Conservation (phyloP, 208 protist species). For the Trypanosoma scelopori region DNA sequence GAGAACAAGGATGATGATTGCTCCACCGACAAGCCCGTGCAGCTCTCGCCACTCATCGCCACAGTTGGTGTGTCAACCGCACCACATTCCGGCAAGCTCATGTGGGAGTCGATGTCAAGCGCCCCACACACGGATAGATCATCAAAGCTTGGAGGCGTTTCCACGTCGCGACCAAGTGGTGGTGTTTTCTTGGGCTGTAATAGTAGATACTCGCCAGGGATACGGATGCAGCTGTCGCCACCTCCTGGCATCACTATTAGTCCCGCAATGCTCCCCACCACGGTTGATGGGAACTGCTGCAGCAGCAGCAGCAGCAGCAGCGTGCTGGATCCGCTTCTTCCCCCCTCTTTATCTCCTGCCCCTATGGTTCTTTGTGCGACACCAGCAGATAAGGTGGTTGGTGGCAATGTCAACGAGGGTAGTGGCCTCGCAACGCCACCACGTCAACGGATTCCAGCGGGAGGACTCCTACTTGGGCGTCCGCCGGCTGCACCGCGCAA, state of each 20-base stretch:
- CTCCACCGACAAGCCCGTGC: too few species aligned
- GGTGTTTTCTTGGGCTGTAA: background rate
- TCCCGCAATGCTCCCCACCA: background rate
- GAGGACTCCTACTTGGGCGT: background rate
- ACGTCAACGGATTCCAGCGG: background rate
- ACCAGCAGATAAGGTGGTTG: background rate
- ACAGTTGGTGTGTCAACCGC: background rate
- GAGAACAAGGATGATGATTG: too few species aligned
- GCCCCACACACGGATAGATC: constrained; percentile 7
- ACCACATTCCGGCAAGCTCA: background rate
- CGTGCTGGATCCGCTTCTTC: background rate
- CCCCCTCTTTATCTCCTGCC: background rate
- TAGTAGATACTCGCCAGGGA: background rate
- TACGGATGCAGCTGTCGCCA: background rate
- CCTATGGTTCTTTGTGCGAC: background rate
- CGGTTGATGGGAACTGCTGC: background rate
- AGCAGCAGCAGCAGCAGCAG: background rate
- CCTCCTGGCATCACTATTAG: background rate
- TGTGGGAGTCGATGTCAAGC: constrained; percentile 1
- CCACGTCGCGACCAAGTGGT: background rate
- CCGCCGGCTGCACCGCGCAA: constrained; percentile 6
- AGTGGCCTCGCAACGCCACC: constrained; percentile 2
- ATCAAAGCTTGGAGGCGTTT: background rate
- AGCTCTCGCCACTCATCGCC: too few species aligned
- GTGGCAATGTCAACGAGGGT: background rate